Conservation (phyloP, 2,329 filamentous ascomycete species). For the Aspergillus felis region DNA sequence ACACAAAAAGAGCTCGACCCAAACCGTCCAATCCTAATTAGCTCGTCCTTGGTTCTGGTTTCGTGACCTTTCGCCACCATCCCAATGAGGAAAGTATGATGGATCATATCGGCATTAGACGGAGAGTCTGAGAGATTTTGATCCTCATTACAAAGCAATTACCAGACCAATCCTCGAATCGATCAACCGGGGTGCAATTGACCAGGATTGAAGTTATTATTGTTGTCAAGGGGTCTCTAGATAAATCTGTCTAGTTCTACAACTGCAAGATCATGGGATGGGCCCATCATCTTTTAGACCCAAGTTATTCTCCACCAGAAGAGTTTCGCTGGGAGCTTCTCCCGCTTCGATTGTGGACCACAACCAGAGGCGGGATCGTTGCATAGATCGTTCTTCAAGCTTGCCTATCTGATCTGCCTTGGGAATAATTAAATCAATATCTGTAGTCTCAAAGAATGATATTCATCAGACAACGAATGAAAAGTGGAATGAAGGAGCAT, state of each 20-base stretch:
- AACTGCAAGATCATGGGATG: slow-evolving; percentile 2
- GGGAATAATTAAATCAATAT: not conserved
- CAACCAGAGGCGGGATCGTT: slow-evolving; percentile 2
- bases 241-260: not conserved
- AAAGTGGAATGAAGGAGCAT: not conserved
- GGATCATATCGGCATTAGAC: slow-evolving; percentile 11
- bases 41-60: not conserved
- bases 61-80: not conserved
- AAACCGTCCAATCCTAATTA: not conserved
- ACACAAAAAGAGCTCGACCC: not conserved
- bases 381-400: not conserved
- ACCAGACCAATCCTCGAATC: not conserved
- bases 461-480: not conserved
- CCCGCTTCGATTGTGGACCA: slow-evolving; percentile 38
- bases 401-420: slow-evolving; percentile 12
- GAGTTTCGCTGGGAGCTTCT: slow-evolving; percentile 34
- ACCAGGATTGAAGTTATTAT: not conserved
- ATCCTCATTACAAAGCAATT: not conserved
- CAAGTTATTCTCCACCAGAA: slow-evolving; percentile 27
- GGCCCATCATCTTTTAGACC: slow-evolving; percentile 14
- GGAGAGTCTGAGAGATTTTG: not conserved
- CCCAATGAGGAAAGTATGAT: slow-evolving; percentile 6
- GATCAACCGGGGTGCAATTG: not conserved
- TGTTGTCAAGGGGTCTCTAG: not conserved
- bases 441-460: not conserved